Evolutionary conservation across 352 stramenopile species (phyloP).

Genomic region (Peronospora tabacina): DNA sequence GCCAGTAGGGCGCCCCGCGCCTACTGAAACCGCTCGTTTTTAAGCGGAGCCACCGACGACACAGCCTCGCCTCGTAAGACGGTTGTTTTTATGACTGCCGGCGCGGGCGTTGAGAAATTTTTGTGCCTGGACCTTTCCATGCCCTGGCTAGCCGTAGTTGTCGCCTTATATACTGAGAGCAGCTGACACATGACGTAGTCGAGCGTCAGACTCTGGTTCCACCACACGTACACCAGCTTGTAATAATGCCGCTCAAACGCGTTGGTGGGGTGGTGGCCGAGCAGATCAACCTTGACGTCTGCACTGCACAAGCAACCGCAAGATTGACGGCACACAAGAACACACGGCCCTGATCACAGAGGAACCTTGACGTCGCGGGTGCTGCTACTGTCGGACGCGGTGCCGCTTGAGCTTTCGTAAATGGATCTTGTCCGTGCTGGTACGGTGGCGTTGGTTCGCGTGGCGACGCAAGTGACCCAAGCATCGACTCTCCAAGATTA

Average conservation of each 20-base stretch:
- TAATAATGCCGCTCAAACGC: slow-evolving; percentile 4
- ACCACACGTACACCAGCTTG: slow-evolving; percentile 9
- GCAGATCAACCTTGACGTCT: slow-evolving; percentile 5
- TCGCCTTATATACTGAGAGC: not conserved
- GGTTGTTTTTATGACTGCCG: too few relatives aligned
- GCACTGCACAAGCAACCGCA: slow-evolving; percentile 4
- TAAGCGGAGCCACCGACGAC: too few relatives aligned
- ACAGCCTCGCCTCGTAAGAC: too few relatives aligned
- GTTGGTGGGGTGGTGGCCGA: not conserved
- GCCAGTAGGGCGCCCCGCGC: too few relatives aligned
- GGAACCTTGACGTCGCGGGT: not conserved
- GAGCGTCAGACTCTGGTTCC: not conserved
- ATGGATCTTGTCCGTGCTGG: too few relatives aligned
- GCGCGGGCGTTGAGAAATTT: too few relatives aligned
- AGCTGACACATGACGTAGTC: slow-evolving; percentile 1
- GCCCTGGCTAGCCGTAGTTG: not conserved
- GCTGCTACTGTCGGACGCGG: not conserved
- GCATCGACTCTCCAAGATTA: too few relatives aligned
- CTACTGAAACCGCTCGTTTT: too few relatives aligned
- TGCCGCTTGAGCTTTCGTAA: too few relatives aligned
- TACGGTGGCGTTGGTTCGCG: too few relatives aligned
- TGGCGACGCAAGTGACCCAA: too few relatives aligned
- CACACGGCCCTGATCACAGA: not conserved
- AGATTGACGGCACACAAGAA: not conserved
- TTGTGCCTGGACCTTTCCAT: too few relatives aligned